Conservation (phyloP, 208 protist genomes). For the Leishmania arabica region DNA sequence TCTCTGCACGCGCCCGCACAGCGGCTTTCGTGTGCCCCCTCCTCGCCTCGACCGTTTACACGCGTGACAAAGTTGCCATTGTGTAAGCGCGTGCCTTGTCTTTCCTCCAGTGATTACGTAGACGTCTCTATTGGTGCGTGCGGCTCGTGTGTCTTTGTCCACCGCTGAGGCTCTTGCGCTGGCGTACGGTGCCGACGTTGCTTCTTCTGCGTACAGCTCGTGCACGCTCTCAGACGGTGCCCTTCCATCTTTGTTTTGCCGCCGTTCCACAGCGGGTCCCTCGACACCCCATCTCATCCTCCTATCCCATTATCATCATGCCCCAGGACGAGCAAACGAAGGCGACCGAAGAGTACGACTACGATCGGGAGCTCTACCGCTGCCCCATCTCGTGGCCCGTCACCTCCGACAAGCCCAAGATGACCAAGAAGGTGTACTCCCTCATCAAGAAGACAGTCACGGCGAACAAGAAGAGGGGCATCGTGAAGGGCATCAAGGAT, state of each 20-base stretch:
- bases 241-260: background rate
- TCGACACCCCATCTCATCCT: background rate
- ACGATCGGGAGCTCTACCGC: conserved; percentile 92
- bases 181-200: background rate
- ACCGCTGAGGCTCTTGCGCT: background rate
- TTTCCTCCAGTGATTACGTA: background rate
- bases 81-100: background rate
- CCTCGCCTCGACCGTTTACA: background rate
- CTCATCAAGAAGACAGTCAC: conserved; percentile 92
- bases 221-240: too few species aligned
- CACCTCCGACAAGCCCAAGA: conserved; percentile 92
- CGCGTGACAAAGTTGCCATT: background rate
- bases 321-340: conserved; percentile 50
- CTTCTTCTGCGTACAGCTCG: background rate
- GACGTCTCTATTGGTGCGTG: background rate
- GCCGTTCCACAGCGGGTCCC: background rate
- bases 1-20: background rate
- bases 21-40: background rate
- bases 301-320: conserved; percentile 35
- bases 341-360: conserved; percentile 82
- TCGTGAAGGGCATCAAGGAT: conserved; percentile 94
- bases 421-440: conserved; percentile 95
- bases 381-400: conserved; percentile 92
- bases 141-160: background rate
- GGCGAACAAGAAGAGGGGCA: conserved; percentile 90